Evolutionary conservation across 805 yeast genomes (phyloP).

Genomic region (Candida glaebosa): DNA sequence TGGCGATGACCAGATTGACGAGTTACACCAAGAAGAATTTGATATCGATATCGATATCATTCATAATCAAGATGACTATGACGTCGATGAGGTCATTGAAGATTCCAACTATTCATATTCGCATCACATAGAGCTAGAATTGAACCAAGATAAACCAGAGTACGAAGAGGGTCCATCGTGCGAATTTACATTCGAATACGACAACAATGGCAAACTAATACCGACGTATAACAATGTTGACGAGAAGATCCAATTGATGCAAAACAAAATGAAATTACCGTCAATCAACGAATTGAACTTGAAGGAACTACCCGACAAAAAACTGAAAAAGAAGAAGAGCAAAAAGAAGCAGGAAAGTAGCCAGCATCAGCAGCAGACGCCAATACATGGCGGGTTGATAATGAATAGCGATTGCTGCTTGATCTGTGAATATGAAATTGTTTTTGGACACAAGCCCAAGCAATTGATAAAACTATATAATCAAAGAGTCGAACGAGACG

Average conservation of each 20-base stretch:
- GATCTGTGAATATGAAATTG: slow-evolving; percentile 51
- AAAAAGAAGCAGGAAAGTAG: slow-evolving; percentile 14
- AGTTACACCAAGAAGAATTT: no score
- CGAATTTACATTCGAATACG: slow-evolving; percentile 45
- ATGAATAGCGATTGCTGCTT: slow-evolving; percentile 30
- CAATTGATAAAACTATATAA: slow-evolving; percentile 52
- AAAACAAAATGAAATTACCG: slow-evolving; percentile 14
- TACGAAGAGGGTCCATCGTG: slow-evolving; percentile 38
- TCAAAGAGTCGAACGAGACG: slow-evolving; percentile 26
- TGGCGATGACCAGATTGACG: slow-evolving; percentile 32
- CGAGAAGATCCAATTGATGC: slow-evolving; percentile 32
- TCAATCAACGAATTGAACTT: slow-evolving; percentile 12
- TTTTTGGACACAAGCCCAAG: slow-evolving; percentile 47
- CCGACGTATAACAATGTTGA: slow-evolving; percentile 40
- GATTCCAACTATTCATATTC: slow-evolving; percentile 25
- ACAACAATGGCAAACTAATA: slow-evolving; percentile 35
- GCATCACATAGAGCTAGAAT: slow-evolving; percentile 41
- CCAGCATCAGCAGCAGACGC: neutral
- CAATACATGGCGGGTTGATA: neutral
- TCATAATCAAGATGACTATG: slow-evolving; percentile 35
- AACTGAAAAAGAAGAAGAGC: slow-evolving; percentile 19
- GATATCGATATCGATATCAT: slow-evolving; percentile 9
- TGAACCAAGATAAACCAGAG: slow-evolving; percentile 20
- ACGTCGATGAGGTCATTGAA: slow-evolving; percentile 31
- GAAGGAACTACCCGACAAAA: slow-evolving; percentile 5